Evolutionary conservation across 805 yeast genomes (phyloP).

Genomic region (Metschnikowia gelsemii): DNA sequence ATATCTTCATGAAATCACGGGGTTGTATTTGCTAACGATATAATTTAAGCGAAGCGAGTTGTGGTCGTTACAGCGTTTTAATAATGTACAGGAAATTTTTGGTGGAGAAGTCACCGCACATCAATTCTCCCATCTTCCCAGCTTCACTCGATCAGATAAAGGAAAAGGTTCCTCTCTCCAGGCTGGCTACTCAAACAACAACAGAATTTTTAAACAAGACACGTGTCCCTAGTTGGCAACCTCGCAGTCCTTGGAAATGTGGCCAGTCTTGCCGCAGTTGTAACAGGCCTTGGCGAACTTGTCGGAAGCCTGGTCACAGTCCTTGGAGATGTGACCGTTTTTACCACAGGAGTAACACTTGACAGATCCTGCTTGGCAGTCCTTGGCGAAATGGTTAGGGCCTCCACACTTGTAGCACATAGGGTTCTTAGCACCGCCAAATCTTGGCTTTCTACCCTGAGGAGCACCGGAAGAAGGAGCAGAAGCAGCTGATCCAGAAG

Average conservation of each 20-base stretch:
- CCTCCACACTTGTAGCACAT: slow-evolving; percentile 91
- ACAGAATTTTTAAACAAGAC: slow-evolving; percentile 5
- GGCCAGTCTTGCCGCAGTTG: slow-evolving; percentile 79
- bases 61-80: slow-evolving; percentile 22
- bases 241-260: slow-evolving; percentile 77
- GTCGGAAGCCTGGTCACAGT: slow-evolving; percentile 58
- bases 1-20: background rate
- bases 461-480: slow-evolving; percentile 7
- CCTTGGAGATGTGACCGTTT: slow-evolving; percentile 85
- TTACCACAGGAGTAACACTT: slow-evolving; percentile 94
- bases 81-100: slow-evolving; percentile 18
- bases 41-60: slow-evolving; percentile 14
- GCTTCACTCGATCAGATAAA: slow-evolving; percentile 12
- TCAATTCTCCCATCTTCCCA: slow-evolving; percentile 18
- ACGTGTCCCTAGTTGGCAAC: slow-evolving; percentile 17
- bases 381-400: slow-evolving; percentile 90
- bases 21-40: slow-evolving; percentile 8
- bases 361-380: slow-evolving; percentile 68
- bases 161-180: background rate
- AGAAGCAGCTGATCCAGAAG: slow-evolving; percentile 24
- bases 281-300: slow-evolving; percentile 59
- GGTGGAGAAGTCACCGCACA: slow-evolving; percentile 14
- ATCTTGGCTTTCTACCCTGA: slow-evolving; percentile 4
- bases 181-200: background rate
- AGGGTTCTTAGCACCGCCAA: slow-evolving; percentile 33